A percentile compares a stretch with the other conserved stretches of the same genome.
Evolutionary conservation across 371 early-diverging fungal species (phyloP).

Genomic region (Lichtheimia ornata): DNA sequence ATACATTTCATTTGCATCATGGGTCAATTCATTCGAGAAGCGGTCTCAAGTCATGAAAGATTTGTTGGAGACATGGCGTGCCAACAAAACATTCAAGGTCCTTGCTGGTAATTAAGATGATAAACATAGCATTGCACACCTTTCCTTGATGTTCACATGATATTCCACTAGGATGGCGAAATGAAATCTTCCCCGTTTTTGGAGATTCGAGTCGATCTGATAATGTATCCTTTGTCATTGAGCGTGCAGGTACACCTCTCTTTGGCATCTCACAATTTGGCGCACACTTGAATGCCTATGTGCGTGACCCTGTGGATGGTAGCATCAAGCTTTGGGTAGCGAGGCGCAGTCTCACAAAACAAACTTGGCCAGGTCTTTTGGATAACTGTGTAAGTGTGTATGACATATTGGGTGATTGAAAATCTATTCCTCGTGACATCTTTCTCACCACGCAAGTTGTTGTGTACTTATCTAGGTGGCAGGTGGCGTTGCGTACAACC

Average conservation of each 20-base stretch:
- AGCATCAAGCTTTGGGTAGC: slow-evolving; percentile 88
- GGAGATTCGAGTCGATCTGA: slow-evolving; percentile 36
- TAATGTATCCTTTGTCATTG: slow-evolving; percentile 67
- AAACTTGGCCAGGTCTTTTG: slow-evolving; percentile 84
- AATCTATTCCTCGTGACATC: no score
- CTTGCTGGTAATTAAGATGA: slow-evolving; percentile 22
- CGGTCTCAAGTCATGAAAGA: slow-evolving; percentile 37
- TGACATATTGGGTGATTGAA: neutral
- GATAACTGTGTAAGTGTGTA: slow-evolving; percentile 77
- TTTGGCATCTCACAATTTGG: slow-evolving; percentile 84
- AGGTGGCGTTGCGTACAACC: slow-evolving; percentile 80
- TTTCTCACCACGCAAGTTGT: neutral
- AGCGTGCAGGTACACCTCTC: slow-evolving; percentile 77
- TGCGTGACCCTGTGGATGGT: slow-evolving; percentile 37
- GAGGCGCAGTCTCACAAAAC: slow-evolving; percentile 75
- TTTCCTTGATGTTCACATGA: neutral
- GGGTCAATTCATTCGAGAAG: slow-evolving; percentile 33
- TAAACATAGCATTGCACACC: neutral
- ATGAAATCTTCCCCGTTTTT: slow-evolving; percentile 84
- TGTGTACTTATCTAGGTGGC: slow-evolving; percentile 49
- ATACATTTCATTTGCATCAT: slow-evolving; percentile 24
- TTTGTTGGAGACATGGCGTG: slow-evolving; percentile 47
- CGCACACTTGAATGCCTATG: slow-evolving; percentile 82
- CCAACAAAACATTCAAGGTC: slow-evolving; percentile 28
- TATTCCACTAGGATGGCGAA: slow-evolving; percentile 35